Percentiles rank a stretch among this genome's conserved stretches.
phyloP scores from a whole-genome alignment of 371 early-diverging fungal species.

The Syncephalis fuscata region DNA sequence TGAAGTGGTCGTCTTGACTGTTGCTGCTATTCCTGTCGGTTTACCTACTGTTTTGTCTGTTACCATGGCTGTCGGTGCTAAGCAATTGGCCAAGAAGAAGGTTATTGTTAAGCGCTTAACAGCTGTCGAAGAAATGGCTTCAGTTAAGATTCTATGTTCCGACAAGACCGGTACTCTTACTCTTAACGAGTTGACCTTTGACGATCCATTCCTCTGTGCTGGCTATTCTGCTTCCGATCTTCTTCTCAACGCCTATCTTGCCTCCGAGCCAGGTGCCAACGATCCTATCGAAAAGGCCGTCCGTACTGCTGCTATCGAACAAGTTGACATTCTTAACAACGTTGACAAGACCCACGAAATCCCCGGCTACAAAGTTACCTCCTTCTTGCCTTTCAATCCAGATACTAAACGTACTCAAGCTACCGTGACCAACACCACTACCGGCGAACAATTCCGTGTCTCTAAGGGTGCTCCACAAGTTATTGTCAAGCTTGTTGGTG shows the following conservation, averaged over 20 bases:
- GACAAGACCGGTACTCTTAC: slow-evolving; percentile 97
- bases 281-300: slow-evolving; percentile 87
- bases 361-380: slow-evolving; percentile 71
- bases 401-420: slow-evolving; percentile 81
- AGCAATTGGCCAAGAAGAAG: slow-evolving; percentile 78
- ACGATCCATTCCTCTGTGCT: slow-evolving; percentile 64
- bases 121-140: slow-evolving; percentile 90
- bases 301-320: slow-evolving; percentile 59
- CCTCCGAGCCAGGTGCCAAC: slow-evolving; percentile 78
- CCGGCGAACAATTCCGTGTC: slow-evolving; percentile 51
- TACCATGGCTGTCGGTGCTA: slow-evolving; percentile 91
- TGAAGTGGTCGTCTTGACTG: slow-evolving; percentile 76
- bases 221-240: slow-evolving; percentile 61
- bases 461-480: slow-evolving; percentile 95
- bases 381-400: slow-evolving; percentile 86
- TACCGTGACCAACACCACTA: slow-evolving; percentile 47
- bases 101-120: slow-evolving; percentile 91
- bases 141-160: slow-evolving; percentile 84
- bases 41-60: slow-evolving; percentile 93
- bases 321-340: slow-evolving; percentile 41
- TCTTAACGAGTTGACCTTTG: slow-evolving; percentile 77
- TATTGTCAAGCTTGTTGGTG: slow-evolving; percentile 63
- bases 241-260: slow-evolving; percentile 67
- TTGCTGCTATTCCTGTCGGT: slow-evolving; percentile 95
- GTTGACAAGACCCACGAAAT: slow-evolving; percentile 39